These are phyloP conservation scores for Cordyceps farinosa DNA, from an alignment of 2,329 filamentous ascomycete genomes.

Conservation along the genomic window DNA sequence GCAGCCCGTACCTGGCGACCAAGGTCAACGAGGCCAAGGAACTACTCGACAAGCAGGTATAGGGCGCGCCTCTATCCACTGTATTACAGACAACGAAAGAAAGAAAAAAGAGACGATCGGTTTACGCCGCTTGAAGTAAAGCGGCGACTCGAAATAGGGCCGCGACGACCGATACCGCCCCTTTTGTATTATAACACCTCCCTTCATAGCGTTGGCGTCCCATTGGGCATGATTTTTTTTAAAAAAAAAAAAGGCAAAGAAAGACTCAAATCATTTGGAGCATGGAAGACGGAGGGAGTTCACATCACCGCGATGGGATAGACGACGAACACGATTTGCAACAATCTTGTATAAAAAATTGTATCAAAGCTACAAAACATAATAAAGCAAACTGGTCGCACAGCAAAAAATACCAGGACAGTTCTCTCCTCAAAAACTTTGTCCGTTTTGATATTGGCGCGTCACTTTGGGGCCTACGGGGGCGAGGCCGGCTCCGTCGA, in stretches of 20 bases:
- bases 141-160: background rate
- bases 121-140: background rate
- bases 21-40: conserved; percentile 99
- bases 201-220: conserved; percentile 46
- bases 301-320: background rate
- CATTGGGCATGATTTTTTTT: conserved; percentile 33
- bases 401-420: background rate
- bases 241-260: background rate
- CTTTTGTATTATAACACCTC: conserved; percentile 36
- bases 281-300: background rate
- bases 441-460: background rate
- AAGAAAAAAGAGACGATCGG: background rate
- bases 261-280: background rate
- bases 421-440: conserved; percentile 11
- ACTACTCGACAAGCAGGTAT: conserved; percentile 72
- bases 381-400: background rate
- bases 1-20: conserved; percentile 91
- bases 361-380: conserved; percentile 5
- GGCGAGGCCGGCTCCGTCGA: conserved; percentile 22
- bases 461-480: background rate
- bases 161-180: background rate
- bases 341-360: conserved; percentile 8
- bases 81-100: background rate
- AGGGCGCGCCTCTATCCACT: background rate
- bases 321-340: background rate